Evolutionary conservation across 345 rosid species (phyloP), one percentile per base, ranked within the genome.

Genomic region (Eucalyptus pauciflora): DNA sequence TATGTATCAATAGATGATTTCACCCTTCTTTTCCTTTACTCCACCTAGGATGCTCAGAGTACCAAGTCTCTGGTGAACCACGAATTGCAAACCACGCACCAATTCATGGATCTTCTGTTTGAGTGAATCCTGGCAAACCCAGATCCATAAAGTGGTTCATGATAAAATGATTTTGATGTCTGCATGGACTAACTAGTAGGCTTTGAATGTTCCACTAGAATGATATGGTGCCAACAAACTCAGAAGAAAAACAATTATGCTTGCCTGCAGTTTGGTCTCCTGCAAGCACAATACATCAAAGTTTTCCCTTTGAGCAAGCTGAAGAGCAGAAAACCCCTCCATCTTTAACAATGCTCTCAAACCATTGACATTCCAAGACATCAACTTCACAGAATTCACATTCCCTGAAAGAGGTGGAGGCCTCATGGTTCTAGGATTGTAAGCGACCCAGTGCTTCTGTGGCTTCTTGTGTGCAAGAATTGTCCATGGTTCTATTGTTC

Each of bases 281-380:
- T 97, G 99, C 93, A 97, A 94, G 94, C 99, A 98, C 89, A 97
- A 87, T 15, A 98, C 92, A 91, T 98, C 99, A 88, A 98, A 94
- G 76, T 95, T 90, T 94, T 97, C 99, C 92, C 94, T 94, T 90
- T 94, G 92, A 54, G 99, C 98, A 92, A 97, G 98, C 89, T 96
- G 94, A 88, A 92, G 92, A 17, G 95, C 97, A 86, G 98, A 96
- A 93, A 94, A 96, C 41, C 96, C 94, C 91, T 93, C 94, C 31
- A 88, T 87, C 93, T 96, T 97, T 93, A 95, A 86, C 91, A 96
- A 89, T 89, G 98, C 98, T 93, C 98, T 93, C 88, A 97, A 90
- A 41, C 99, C 99, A 92, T 97, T 97, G 89, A 97, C 99, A 91
- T 96, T 97, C 99, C 99, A 97, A 87, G 99, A 96, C 95, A 96